Evolutionary conservation across 352 stramenopile species (phyloP), one percentile per base, ranked within the genome.

Genomic region (Phytopythium mirpurense): DNA sequence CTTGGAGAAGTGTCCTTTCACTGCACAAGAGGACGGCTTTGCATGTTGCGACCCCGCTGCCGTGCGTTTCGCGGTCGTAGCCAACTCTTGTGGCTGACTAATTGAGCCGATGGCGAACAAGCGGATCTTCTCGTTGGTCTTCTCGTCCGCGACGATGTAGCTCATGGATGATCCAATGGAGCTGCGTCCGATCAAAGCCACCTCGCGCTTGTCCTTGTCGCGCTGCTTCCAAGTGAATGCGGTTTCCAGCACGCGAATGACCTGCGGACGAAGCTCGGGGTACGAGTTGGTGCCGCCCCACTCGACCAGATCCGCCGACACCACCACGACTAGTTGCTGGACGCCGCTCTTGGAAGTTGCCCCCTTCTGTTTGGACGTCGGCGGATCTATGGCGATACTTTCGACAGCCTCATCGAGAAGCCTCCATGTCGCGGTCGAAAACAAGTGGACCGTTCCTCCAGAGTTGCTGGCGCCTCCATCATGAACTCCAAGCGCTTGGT

Each of bases 1-100:
- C 37, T 89, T 90, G 12, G 82, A 90, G 42, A 92, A 88, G 44
- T 79, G 56, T 0, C 80, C 80, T 52, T 78, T 86, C 9, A 74
- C 38, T 51, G 37, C 12, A 8, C n/a, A n/a, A n/a, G 23, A 40
- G 6, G 41, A 15, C 15, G 23, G 21, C 41, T 32, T 47, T 6
- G 23, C 1, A 0, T 59, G 54, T 50, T 53, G 10, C 48, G 42
- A 47, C 42, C 27, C 44, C 24, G 45, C 54, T 19, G 23, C 37
- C 57, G 19, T 15, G 34, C 19, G 9, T 21, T 57, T 27, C 21
- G 9, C 5, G 18, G 53, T 45, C 16, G 26, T 67, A 24, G 60
- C 23, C 35, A 71, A 40, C 12, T 67, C 63, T 19, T 54, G 59
- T 3, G 60, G 54, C 8, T 78, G 55, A 42, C 72, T 89, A 26